A percentile compares a stretch with the other conserved stretches of the same genome.
Evolutionary conservation across 1,284 basidiomycete genomes (phyloP).

Genomic region (Ustilago bromivora): DNA sequence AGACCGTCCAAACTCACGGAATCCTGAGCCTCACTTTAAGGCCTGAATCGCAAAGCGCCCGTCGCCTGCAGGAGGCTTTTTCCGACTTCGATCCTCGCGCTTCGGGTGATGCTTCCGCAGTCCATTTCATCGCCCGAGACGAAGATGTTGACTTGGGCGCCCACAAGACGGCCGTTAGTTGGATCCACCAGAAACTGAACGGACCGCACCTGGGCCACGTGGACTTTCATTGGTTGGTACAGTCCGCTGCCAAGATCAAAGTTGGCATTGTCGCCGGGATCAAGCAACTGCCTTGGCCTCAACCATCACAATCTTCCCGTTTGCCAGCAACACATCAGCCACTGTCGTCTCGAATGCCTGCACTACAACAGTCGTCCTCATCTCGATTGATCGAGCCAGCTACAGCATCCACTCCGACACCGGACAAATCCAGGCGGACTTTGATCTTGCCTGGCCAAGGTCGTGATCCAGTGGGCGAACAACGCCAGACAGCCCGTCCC

Average conservation of each 20-base stretch:
- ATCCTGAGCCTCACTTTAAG: constrained; percentile 18
- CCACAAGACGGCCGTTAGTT: constrained; percentile 4
- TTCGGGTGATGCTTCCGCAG: constrained; percentile 19
- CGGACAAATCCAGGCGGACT: constrained; percentile 6
- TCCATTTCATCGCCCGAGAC: constrained; percentile 26
- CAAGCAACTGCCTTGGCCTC: constrained; percentile 14
- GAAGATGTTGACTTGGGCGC: neutral
- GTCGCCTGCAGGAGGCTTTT: constrained; percentile 18
- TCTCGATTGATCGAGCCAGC: constrained; percentile 1
- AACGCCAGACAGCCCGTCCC: neutral
- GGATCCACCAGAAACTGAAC: neutral
- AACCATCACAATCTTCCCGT: neutral
- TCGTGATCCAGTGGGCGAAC: constrained; percentile 3
- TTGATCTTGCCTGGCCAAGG: constrained; percentile 26
- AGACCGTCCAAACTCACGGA: constrained; percentile 6
- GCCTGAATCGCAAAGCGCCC: constrained; percentile 10
- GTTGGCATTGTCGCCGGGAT: neutral
- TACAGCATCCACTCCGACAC: constrained; percentile 1
- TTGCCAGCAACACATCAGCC: neutral
- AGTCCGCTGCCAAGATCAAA: constrained; percentile 16
- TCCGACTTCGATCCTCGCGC: constrained; percentile 30
- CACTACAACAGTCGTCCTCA: neutral
- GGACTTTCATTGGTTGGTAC: constrained; percentile 4
- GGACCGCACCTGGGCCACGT: neutral
- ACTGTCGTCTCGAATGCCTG: neutral